phyloP scores from a whole-genome alignment of 2,329 filamentous ascomycete species.

The Pestalotiopsis sp. region DNA sequence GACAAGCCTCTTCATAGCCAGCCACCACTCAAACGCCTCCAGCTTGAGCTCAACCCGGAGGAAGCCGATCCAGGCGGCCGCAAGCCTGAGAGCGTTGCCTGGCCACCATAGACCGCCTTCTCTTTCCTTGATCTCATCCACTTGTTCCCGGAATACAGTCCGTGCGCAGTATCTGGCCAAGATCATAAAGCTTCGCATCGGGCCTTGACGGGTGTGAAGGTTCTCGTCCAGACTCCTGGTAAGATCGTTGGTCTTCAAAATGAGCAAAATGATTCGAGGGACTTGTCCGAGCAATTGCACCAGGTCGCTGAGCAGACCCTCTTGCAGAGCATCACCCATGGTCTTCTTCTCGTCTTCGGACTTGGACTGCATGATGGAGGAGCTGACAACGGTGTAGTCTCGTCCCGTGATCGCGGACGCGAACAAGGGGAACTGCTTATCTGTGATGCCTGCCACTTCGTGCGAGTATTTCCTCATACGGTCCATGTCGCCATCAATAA shows the following conservation, averaged over 20 bases:
- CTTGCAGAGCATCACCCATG: slow-evolving; percentile 83
- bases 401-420: slow-evolving; percentile 94
- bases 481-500: slow-evolving; percentile 85
- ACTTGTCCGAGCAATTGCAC: slow-evolving; percentile 88
- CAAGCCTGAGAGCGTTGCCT: slow-evolving; percentile 54
- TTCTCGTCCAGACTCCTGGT: slow-evolving; percentile 93
- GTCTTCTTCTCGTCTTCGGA: slow-evolving; percentile 79
- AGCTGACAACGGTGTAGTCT: slow-evolving; percentile 79
- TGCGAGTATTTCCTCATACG: slow-evolving; percentile 87
- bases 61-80: slow-evolving; percentile 61
- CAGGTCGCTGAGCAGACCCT: slow-evolving; percentile 85
- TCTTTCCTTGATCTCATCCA: slow-evolving; percentile 56
- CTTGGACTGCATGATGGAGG: slow-evolving; percentile 60
- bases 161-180: slow-evolving; percentile 69
- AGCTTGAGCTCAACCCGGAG: slow-evolving; percentile 66
- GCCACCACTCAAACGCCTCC: slow-evolving; percentile 65
- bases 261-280: slow-evolving; percentile 88
- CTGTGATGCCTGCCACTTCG: slow-evolving; percentile 85
- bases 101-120: slow-evolving; percentile 62
- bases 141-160: slow-evolving; percentile 67
- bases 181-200: slow-evolving; percentile 68
- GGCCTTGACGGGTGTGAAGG: slow-evolving; percentile 72
- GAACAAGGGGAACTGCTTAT: slow-evolving; percentile 92
- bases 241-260: slow-evolving; percentile 96
- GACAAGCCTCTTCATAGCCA: slow-evolving; percentile 54